These are phyloP conservation scores for Leccinum griseonigrum DNA, from an alignment of 1,284 basidiomycete genomes.

Conservation along the genomic window DNA sequence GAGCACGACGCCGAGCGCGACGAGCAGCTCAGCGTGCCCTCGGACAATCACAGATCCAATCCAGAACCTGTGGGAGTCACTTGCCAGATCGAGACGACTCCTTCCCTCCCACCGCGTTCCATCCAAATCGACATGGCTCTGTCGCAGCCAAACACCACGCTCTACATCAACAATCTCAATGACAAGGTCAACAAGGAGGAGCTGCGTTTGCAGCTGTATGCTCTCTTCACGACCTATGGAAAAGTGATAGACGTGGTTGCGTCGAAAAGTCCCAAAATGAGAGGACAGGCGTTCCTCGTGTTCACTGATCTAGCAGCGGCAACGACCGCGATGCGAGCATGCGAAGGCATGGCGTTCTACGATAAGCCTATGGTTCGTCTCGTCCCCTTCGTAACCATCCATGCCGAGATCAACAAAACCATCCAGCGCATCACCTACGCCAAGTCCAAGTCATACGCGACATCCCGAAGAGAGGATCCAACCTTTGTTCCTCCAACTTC, in stretches of 20 bases:
- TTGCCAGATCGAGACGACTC: conserved; percentile 20
- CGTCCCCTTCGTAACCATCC: conserved; percentile 6
- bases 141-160: conserved; percentile 78
- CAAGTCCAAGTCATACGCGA: conserved; percentile 82
- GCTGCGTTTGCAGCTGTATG: conserved; percentile 79
- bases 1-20: conserved; percentile 5
- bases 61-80: conserved; percentile 37
- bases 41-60: conserved; percentile 6
- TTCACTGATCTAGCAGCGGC: conserved; percentile 88
- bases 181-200: conserved; percentile 95
- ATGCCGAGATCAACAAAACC: conserved; percentile 12
- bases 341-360: conserved; percentile 92
- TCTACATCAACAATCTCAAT: conserved; percentile 95
- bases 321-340: conserved; percentile 87
- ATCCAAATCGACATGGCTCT: conserved; percentile 38
- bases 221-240: conserved; percentile 92
- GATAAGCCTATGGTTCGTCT: conserved; percentile 81
- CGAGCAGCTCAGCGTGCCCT: neutral
- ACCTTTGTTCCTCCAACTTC: conserved; percentile 68
- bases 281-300: conserved; percentile 96
- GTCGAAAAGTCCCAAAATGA: conserved; percentile 84
- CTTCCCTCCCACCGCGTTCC: neutral
- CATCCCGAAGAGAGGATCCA: conserved; percentile 70
- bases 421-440: conserved; percentile 83
- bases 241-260: conserved; percentile 93